Conservation (phyloP, 2,329 filamentous ascomycete genomes). For the Didymella sp. region DNA sequence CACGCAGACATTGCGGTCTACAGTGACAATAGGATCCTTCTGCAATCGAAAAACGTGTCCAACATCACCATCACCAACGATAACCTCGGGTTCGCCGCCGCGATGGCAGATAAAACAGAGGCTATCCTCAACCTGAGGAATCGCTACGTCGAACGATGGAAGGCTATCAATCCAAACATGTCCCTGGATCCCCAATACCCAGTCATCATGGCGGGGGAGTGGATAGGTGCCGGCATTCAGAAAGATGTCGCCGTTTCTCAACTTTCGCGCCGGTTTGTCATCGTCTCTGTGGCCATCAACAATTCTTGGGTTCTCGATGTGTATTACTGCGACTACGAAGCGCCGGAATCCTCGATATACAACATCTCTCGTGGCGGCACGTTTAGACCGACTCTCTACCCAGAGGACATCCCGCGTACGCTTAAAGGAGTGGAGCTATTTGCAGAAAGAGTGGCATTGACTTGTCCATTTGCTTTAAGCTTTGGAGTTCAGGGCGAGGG, state of each 20-base stretch:
- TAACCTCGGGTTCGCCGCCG: slow-evolving; percentile 34
- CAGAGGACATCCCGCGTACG: not conserved
- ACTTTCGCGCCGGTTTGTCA: slow-evolving; percentile 27
- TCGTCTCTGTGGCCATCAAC: not conserved
- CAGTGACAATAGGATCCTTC: slow-evolving; percentile 26
- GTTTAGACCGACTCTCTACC: not conserved
- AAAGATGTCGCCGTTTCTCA: slow-evolving; percentile 35
- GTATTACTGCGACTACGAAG: not conserved
- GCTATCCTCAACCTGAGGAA: slow-evolving; percentile 30
- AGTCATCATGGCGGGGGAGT: slow-evolving; percentile 41
- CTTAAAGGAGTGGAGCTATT: not conserved
- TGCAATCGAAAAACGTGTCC: slow-evolving; percentile 36
- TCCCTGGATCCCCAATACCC: slow-evolving; percentile 19
- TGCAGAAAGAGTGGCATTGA: not conserved
- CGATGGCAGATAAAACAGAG: slow-evolving; percentile 26
- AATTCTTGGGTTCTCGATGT: not conserved
- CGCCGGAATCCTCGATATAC: not conserved
- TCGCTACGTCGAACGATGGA: slow-evolving; percentile 28
- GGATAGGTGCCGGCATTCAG: slow-evolving; percentile 40
- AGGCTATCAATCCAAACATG: slow-evolving; percentile 21
- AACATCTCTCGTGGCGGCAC: not conserved
- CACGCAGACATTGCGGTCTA: slow-evolving; percentile 43
- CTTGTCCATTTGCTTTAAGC: not conserved
- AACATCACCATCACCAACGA: slow-evolving; percentile 29
- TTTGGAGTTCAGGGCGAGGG: not conserved